Evolutionary conservation across 2,329 filamentous ascomycete species (phyloP), one percentile per base, ranked within the genome.

Genomic region (Coniochaeta hoffmannii): DNA sequence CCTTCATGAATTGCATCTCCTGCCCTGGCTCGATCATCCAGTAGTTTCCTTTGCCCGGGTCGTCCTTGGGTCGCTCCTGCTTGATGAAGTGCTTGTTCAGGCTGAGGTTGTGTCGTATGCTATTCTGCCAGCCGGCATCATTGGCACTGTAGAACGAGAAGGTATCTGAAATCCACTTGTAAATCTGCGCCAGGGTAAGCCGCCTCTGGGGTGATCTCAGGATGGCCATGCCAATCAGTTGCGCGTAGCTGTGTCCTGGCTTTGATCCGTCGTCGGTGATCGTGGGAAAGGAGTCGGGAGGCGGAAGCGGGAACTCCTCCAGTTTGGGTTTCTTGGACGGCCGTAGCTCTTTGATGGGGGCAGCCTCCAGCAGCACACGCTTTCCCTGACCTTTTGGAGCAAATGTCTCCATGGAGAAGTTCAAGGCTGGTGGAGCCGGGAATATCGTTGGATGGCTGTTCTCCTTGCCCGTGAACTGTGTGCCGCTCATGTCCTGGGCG

Each of bases 121-220:
- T 97, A 72, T 99, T 99, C 72, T 97, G 93, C 94, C 94, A 99
- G 60, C 94, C 93, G 11, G 89, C 85, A 64, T 97, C 91, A 55
- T 86, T 82, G 44, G 85, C 82, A 62, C 83, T 86, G 75, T 97
- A 99, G 72, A 93, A 97, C 5, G 83, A 86, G 69, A 89, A 97
- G 17, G 87, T 92, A 68, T 95, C 90, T n/a, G 90, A 95, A 64
- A 99, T 97, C 93, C 94, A 99, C 68, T 96, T 96, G 80, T 97
- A 99, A 63, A 99, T 99, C 70, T 97, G 91, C 26, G 91, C 86
- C 17, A 99, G 80, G 1, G 94, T 97, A 59, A 97, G 78, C 53
- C 89, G 87, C 58, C 91, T 86, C 58, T 87, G 85, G 12, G 89
- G 87, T 4, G 94, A 90, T 59, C 92, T 86, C 22, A 97, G 78